Evolutionary conservation across 2,329 filamentous ascomycete genomes (phyloP).

Genomic region (Fusarium sp.): DNA sequence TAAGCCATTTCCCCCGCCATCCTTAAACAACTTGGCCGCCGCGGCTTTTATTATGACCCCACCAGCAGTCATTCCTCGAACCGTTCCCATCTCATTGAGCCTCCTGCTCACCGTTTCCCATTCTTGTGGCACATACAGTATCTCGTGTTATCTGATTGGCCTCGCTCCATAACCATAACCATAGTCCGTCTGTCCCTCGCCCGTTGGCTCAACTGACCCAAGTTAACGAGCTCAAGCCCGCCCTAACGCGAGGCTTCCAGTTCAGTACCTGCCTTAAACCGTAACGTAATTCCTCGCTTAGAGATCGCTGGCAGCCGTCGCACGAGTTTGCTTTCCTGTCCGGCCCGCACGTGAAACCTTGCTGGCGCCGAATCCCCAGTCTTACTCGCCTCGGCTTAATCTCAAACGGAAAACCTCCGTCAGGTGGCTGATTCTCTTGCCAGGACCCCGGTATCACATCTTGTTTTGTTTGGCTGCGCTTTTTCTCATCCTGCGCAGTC

Average conservation of each 20-base stretch:
- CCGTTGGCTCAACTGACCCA: constrained; percentile 1
- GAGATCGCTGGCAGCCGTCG: constrained; percentile 23
- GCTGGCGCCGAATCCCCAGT: constrained; percentile 28
- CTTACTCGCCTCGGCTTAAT: constrained; percentile 42
- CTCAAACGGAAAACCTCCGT: constrained; percentile 29
- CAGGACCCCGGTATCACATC: constrained; percentile 18
- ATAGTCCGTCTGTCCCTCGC: constrained; percentile 10
- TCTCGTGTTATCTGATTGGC: constrained; percentile 21
- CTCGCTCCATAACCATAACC: constrained; percentile 9
- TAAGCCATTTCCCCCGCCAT: constrained; percentile 37
- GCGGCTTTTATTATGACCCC: constrained; percentile 24
- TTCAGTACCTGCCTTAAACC: constrained; percentile 39
- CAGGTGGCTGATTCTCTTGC: constrained; percentile 31
- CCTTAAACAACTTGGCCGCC: constrained; percentile 27
- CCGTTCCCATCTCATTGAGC: constrained; percentile 28
- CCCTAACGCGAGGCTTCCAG: constrained; percentile 23
- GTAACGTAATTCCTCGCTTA: constrained; percentile 37
- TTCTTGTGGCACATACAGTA: constrained; percentile 3
- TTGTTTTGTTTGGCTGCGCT: constrained; percentile 13
- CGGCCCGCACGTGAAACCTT: constrained; percentile 43
- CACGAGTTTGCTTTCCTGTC: constrained; percentile 35
- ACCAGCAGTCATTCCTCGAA: constrained; percentile 20
- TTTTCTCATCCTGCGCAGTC: constrained; percentile 12
- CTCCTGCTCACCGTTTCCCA: constrained; percentile 22
- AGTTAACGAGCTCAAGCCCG: constrained; percentile 12